Evolutionary conservation across 148 eudicot genomes (phyloP), one percentile per base, ranked within the genome.

Genomic region (Pharnaceum exiguum): DNA sequence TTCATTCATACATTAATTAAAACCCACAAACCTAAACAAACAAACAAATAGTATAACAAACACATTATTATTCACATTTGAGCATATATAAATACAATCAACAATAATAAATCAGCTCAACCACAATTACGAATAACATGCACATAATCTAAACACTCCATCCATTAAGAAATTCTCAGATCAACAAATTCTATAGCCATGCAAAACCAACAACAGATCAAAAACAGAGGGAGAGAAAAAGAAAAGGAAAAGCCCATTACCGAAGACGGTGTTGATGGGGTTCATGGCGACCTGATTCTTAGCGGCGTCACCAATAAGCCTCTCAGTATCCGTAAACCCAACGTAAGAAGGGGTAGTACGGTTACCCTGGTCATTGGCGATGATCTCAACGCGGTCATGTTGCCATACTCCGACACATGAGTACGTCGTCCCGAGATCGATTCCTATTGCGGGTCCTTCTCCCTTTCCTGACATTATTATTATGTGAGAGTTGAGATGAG

Each of bases 251-350:
- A 47, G 4, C 6, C n/a, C n/a, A n/a, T n/a, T n/a, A 71, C 75
- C 69, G 25, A 63, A 71, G 6, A 71, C 64, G 53, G 75, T 71
- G 45, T 71, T 71, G 32, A 51, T 51, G 43, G 75, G 75, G 23
- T 71, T 71, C 74, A 63, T 63, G 44, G 70, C 70, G 56, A 66
- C 70, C 31, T 66, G 70, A 57, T 66, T 66, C 63, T 66, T 66
- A 25, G 70, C 70, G 12, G 70, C 70, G 48, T 66, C 70, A 57
- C 70, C 70, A 35, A 66, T 66, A 55, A 66, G 57, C 36, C 70
- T 18, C 30, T 66, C 70, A 39, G 49, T 26, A 24, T 66, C 70
- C n/a, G 70, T 66, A 17, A 71, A 71, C 17, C 65, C 69, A 0
- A 71, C 75, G 1, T 71, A 70, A 55, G 74, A 70, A 26, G 74